Evolutionary conservation across 2,329 filamentous ascomycete genomes (phyloP), one percentile per base, ranked within the genome.

Genomic region (Colletotrichum gigasporum): DNA sequence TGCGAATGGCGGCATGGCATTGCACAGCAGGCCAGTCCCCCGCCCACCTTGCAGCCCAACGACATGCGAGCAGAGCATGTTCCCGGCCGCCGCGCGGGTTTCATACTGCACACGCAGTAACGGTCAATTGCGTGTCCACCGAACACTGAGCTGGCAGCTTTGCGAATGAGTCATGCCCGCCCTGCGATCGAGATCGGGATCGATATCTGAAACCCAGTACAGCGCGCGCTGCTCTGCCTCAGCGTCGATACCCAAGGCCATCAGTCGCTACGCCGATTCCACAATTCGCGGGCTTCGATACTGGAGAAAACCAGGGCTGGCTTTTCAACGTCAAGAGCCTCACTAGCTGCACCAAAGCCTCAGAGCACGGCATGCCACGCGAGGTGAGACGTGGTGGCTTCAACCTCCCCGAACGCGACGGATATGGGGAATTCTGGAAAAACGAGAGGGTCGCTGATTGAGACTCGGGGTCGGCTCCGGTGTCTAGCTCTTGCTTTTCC

Each of bases 61-160:
- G 24, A 24, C 22, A 11, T n/a, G 11, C 14, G 18, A 42, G 20
- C 42, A 55, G 48, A 55, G 16, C n/a, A 45, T 61, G 16, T 16
- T 22, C 48, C 56, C 18, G 22, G 48, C 7, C 20, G 26, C 20
- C 20, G 11, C 11, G 18, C n/a, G 14, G 14, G 42, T 42, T 44
- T 44, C 35, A 37, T 22, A n/a, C n/a, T n/a, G n/a, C n/a, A n/a
- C n/a, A n/a, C n/a, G n/a, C n/a, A n/a, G n/a, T n/a, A 37, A 44
- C 44, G 28, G 51, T 50, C 28, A 22, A 42, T 22, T 30, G 34
- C 44, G 28, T 24, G 18, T 34, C 54, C 47, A 48, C 34, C 39
- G 12, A 37, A 41, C 22, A 48, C 41, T 54, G 61, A 61, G 61
- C 56, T 64, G 61, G 41, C 55, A 64, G 47, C 55, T 52, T 34